Base-by-base conservation (phyloP, 1,139 yeast species). In the Lodderomyces jiufengensis region DNA sequence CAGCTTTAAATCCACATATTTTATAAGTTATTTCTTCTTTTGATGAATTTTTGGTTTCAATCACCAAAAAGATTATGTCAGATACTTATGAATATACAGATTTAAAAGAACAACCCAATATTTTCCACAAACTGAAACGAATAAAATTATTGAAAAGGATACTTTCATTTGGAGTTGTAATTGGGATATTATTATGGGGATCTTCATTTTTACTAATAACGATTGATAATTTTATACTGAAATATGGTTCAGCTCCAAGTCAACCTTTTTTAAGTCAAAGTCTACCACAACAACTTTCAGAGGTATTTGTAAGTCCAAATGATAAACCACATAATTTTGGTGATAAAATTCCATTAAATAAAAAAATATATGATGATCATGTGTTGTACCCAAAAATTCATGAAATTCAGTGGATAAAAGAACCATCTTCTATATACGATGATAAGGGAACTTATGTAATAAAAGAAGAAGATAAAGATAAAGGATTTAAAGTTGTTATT, bases 331-430 rank as follows among this genome's bases (percentile, higher is more conserved):
- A 57, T 1, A 55, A 54, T 11, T 59, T 60, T 13, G 66, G 85
- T 43, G 73, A 37, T 14, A 43, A 40, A 24, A 33, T 36, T 9
- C 47, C 47, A 4, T 43, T 45, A 9, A 36, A 21, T 11, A 45
- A 42, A 23, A 29, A 38, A 16, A 24, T 45, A 2, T 45, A 36
- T 28, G 37, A 45, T 31, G 41, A 71, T 33, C 75, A 74, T 2
- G 61, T 71, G 2, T 81, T 81, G 45, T 42, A 51, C 0, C 79
- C 87, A 0, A 57, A 60, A 16, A 59, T 49, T 36, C 71, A 73
- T 41, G 57, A 68, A n/a, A 61, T 83, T 15, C 88, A 82, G 51
- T 83, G 92, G 92, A 73, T 82, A 33, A 63, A 63, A 33, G 74
- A 74, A 13, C 76, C 79, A 1, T 65, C 63, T 28, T 59, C 71